A percentile compares a stretch with the other conserved stretches of the same genome.
Conservation (phyloP, 176 grass and related monocot species). For the Triticum urartu region DNA sequence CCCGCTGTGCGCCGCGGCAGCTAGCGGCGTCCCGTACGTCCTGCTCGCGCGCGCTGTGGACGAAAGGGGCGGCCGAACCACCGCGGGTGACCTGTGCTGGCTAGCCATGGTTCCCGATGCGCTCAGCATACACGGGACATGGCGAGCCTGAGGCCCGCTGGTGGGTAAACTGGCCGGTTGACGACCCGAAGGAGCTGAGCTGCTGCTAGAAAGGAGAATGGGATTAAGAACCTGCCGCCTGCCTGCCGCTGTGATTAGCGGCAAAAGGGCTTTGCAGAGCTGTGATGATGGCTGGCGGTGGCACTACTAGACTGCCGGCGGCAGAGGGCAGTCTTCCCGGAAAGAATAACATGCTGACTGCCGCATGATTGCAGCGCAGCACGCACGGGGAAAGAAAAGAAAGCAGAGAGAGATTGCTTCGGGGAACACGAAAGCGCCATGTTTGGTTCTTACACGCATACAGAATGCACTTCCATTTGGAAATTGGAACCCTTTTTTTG, state of each 20-base stretch:
- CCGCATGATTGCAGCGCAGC: slow-evolving; percentile 30
- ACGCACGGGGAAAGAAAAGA: neutral
- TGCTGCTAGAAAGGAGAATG: too few species aligned
- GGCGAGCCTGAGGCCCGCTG: neutral
- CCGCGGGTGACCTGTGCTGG: neutral
- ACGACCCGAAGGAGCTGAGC: neutral
- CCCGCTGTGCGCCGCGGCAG: slow-evolving; percentile 10
- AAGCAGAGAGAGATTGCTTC: slow-evolving; percentile 12
- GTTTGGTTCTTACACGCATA: neutral
- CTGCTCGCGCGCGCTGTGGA: neutral
- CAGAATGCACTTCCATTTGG: neutral
- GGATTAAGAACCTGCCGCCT: neutral
- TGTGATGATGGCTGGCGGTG: neutral
- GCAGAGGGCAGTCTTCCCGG: neutral
- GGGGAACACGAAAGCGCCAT: neutral
- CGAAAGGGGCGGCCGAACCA: neutral
- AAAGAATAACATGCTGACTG: slow-evolving; percentile 29
- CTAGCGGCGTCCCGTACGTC: neutral
- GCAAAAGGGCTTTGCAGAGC: neutral
- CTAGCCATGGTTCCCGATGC: neutral
- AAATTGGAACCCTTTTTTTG: neutral
- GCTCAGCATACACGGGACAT: neutral
- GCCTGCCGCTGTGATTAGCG: neutral
- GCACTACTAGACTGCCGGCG: neutral
- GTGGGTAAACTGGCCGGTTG: neutral